phyloP scores from a whole-genome alignment of 805 yeast genomes.

The Saccharomyces cerevisiae region DNA sequence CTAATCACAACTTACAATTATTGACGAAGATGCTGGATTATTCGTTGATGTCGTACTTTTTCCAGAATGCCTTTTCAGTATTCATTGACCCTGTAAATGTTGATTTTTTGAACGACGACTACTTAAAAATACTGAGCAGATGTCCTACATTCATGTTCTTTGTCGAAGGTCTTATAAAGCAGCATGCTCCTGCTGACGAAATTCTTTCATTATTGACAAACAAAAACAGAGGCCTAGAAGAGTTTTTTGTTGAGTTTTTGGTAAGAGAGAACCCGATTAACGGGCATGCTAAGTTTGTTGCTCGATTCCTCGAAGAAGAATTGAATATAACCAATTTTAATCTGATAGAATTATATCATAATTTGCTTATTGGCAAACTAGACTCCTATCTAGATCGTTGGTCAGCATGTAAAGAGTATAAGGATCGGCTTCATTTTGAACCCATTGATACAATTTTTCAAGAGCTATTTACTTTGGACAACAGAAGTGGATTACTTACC shows the following conservation, averaged over 20 bases:
- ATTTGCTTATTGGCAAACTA: conserved; percentile 20
- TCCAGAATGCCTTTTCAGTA: conserved; percentile 29
- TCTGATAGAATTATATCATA: conserved; percentile 27
- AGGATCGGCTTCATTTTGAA: conserved; percentile 20
- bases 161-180: conserved; percentile 24
- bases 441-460: conserved; percentile 28
- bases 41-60: conserved; percentile 30
- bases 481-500: conserved; percentile 25
- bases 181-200: conserved; percentile 22
- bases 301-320: conserved; percentile 18
- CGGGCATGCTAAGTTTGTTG: conserved; percentile 24
- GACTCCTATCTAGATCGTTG: conserved; percentile 18
- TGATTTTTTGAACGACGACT: conserved; percentile 21
- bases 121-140: conserved; percentile 19
- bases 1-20: conserved; percentile 26
- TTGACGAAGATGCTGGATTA: conserved; percentile 28
- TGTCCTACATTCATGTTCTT: conserved; percentile 31
- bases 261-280: conserved; percentile 31
- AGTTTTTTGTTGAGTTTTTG: conserved; percentile 28
- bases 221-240: conserved; percentile 19
- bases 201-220: conserved; percentile 21
- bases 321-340: conserved; percentile 23
- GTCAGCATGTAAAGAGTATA: conserved; percentile 18
- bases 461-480: conserved; percentile 29
- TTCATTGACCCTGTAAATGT: conserved; percentile 30